These are phyloP conservation scores for Nakataea oryzae DNA, from an alignment of 2,329 filamentous ascomycete genomes.

Conservation along the genomic window DNA sequence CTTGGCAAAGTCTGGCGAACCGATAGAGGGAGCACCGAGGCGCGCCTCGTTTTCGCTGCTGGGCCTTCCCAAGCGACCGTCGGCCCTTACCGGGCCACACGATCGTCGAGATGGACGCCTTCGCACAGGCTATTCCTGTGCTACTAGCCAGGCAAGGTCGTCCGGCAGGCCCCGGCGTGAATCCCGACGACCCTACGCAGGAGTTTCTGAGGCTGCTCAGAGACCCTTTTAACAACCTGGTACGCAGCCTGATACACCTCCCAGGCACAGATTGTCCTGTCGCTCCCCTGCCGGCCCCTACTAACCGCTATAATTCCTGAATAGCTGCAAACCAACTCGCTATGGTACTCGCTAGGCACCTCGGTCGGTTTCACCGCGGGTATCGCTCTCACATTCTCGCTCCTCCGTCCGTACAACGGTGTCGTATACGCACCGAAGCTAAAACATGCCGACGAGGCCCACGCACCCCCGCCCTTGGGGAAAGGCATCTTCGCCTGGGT, in stretches of 20 bases:
- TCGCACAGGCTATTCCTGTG: constrained; percentile 5
- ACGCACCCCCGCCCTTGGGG: constrained; percentile 76
- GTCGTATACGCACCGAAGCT: constrained; percentile 90
- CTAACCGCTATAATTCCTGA: constrained; percentile 1
- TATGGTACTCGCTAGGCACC: constrained; percentile 70
- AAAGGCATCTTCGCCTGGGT: constrained; percentile 88
- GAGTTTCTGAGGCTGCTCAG: constrained; percentile 36
- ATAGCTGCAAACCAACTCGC: constrained; percentile 43
- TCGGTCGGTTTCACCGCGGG: constrained; percentile 66
- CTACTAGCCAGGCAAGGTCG: constrained; percentile 5
- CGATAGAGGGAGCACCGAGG: not conserved
- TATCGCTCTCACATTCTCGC: constrained; percentile 73
- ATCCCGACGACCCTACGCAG: constrained; percentile 22
- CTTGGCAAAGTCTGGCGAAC: not conserved
- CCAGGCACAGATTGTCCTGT: not conserved
- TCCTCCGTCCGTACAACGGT: constrained; percentile 83
- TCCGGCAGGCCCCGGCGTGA: not conserved
- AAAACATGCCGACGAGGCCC: constrained; percentile 83
- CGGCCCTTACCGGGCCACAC: constrained; percentile 1
- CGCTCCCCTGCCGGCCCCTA: not conserved
- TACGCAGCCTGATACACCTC: constrained; percentile 13
- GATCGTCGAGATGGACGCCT: constrained; percentile 9
- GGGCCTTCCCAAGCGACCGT: not conserved
- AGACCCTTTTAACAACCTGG: constrained; percentile 35
- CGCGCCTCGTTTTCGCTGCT: not conserved